Percentiles rank a stretch among this genome's conserved stretches.
Conservation (phyloP, 2,329 filamentous ascomycete species). For the Cladosporium velox region DNA sequence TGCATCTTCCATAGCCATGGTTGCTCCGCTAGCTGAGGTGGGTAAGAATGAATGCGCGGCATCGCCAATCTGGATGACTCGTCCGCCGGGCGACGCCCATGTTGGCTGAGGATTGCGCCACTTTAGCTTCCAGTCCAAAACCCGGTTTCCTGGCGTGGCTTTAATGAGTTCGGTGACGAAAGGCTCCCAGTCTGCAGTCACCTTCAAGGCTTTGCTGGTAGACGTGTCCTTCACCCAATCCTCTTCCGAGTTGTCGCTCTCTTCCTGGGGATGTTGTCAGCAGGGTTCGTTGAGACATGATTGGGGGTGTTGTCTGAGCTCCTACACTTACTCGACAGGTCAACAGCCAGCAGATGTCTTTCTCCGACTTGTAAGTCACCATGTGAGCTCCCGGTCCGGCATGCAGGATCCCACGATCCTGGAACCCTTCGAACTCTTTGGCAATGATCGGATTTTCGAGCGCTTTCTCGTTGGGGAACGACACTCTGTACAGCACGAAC, state of each 20-base stretch:
- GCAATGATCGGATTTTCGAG: not conserved
- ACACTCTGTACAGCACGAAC: not conserved
- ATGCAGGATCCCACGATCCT: not conserved
- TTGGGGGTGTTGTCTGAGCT: not conserved
- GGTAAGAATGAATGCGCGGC: slow-evolving; percentile 69
- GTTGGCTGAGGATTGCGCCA: slow-evolving; percentile 62
- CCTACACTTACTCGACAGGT: not conserved
- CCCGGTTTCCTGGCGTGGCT: slow-evolving; percentile 11
- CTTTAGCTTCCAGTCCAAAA: slow-evolving; percentile 56
- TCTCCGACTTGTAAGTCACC: not conserved
- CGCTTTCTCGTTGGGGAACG: not conserved
- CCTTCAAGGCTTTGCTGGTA: not conserved
- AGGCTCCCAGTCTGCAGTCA: not conserved
- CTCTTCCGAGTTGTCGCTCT: not conserved
- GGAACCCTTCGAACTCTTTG: not conserved
- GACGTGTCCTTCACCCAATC: not conserved
- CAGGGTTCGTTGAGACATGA: not conserved
- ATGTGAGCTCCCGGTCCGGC: not conserved
- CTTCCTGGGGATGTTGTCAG: not conserved
- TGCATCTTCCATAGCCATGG: slow-evolving; percentile 67
- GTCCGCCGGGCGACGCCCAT: slow-evolving; percentile 55
- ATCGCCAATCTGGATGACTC: slow-evolving; percentile 63
- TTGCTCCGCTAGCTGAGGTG: slow-evolving; percentile 63
- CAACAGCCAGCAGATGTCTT: not conserved
- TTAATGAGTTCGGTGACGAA: not conserved